phyloP scores from a whole-genome alignment of 1,284 basidiomycete species.

The Ustilago vetiveriae region DNA sequence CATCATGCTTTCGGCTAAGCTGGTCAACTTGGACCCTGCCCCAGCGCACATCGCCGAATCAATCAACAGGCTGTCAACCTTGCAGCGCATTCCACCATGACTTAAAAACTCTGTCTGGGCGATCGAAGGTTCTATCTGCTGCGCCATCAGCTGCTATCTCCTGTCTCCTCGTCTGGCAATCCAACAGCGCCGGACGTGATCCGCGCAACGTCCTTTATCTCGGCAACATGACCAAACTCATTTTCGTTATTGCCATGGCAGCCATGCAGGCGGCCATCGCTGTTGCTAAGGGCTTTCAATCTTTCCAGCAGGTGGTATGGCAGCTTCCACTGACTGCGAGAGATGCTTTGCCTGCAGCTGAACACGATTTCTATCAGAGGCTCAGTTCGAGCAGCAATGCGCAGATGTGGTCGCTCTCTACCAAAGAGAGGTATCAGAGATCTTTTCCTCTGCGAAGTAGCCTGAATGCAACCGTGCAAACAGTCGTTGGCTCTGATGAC shows the following conservation, averaged over 20 bases:
- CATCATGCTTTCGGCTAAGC: no score
- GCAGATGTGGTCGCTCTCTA: constrained; percentile 14
- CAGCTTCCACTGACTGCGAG: constrained; percentile 1
- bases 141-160: neutral
- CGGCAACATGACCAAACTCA: constrained; percentile 6
- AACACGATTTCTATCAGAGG: neutral
- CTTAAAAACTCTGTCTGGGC: no score
- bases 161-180: neutral
- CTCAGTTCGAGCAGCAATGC: neutral
- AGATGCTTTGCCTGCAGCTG: neutral
- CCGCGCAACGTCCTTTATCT: neutral
- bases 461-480: no score
- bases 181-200: neutral
- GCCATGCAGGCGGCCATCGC: neutral
- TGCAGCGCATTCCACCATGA: no score
- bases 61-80: no score
- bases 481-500: neutral
- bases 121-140: neutral
- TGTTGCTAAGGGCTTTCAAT: neutral
- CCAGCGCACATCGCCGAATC: no score
- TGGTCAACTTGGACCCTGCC: no score
- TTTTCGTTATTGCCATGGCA: constrained; percentile 1
- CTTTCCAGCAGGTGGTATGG: constrained; percentile 10
- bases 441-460: constrained; percentile 18
- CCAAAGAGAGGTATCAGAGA: constrained; percentile 16